Percentiles rank a stretch among this genome's conserved stretches.
These are phyloP conservation scores for Ogataea glucozyma DNA, from an alignment of 805 yeast genomes.

Conservation along the genomic window DNA sequence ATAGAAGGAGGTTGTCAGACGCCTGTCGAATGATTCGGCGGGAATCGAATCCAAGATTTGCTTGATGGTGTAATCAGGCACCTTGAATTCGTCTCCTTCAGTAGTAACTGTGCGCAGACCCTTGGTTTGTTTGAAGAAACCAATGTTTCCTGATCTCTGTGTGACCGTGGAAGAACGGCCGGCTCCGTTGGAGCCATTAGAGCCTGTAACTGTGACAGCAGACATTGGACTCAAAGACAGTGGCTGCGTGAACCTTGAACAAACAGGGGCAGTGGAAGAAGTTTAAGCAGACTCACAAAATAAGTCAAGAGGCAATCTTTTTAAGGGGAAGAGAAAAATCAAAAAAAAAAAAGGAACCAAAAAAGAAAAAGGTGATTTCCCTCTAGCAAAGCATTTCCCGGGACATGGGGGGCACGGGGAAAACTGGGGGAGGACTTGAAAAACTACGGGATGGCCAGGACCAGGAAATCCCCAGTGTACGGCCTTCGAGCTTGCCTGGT, in stretches of 20 bases:
- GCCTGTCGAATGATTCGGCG: constrained; percentile 68
- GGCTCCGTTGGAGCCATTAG: constrained; percentile 15
- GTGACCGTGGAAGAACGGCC: constrained; percentile 24
- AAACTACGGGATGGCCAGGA: too few relatives aligned
- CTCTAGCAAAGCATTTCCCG: too few relatives aligned
- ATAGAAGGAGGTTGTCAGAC: constrained; percentile 51
- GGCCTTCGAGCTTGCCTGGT: too few relatives aligned
- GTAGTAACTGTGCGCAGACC: constrained; percentile 55
- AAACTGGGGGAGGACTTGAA: not conserved
- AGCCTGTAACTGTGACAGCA: constrained; percentile 36
- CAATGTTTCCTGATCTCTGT: constrained; percentile 44
- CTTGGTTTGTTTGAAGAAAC: constrained; percentile 35
- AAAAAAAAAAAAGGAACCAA: not conserved
- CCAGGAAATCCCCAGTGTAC: too few relatives aligned
- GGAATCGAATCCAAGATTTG: constrained; percentile 75
- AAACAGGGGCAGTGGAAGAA: not conserved
- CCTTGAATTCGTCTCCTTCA: constrained; percentile 65
- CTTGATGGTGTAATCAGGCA: constrained; percentile 75
- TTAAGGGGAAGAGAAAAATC: constrained; percentile 1
- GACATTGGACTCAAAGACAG: constrained; percentile 26
- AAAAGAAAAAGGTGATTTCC: not conserved
- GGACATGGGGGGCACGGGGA: not conserved
- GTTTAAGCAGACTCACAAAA: not conserved
- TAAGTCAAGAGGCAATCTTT: not conserved
- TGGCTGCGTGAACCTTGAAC: not conserved